A percentile compares a stretch with the other conserved stretches of the same genome.
Conservation (phyloP, 1,139 yeast genomes). For the Lodderomyces oxycetoniae region DNA sequence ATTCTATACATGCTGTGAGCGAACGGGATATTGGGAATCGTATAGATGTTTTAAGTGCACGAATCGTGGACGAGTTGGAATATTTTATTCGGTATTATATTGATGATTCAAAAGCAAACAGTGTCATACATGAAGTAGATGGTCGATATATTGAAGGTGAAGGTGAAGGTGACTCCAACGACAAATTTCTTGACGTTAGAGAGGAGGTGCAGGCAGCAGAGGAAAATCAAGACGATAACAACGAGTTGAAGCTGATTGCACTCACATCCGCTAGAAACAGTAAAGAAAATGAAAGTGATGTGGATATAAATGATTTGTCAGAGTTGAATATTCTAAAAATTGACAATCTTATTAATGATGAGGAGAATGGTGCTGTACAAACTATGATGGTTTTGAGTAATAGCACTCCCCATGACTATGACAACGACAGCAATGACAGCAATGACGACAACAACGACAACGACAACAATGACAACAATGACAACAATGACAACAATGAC, state of each 20-base stretch:
- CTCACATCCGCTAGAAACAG: slow-evolving; percentile 5
- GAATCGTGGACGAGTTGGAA: slow-evolving; percentile 72
- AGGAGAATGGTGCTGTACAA: slow-evolving; percentile 13
- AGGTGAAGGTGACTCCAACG: too few species aligned
- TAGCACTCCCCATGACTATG: too few species aligned
- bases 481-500: too few species aligned
- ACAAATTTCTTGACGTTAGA: slow-evolving; percentile 13
- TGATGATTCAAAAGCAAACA: slow-evolving; percentile 19
- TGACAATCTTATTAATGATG: slow-evolving; percentile 33
- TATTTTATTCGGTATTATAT: slow-evolving; percentile 36
- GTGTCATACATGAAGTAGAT: slow-evolving; percentile 23
- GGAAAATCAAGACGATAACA: slow-evolving; percentile 6
- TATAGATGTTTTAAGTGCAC: slow-evolving; percentile 71
- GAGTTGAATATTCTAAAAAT: slow-evolving; percentile 38
- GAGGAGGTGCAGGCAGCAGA: slow-evolving; percentile 5
- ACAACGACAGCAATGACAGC: too few species aligned
- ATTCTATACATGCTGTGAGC: background rate
- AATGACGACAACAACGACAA: too few species aligned
- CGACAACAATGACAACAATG: too few species aligned
- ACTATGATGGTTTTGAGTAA: slow-evolving; percentile 10
- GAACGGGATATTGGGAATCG: slow-evolving; percentile 32
- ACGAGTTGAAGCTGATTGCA: slow-evolving; percentile 9
- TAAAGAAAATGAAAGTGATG: slow-evolving; percentile 13
- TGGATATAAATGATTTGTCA: slow-evolving; percentile 38
- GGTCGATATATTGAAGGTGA: slow-evolving; percentile 5